These are phyloP conservation scores for Penicillium cosmopolitanum DNA, from an alignment of 495 filamentous ascomycete species.

Conservation along the genomic window DNA sequence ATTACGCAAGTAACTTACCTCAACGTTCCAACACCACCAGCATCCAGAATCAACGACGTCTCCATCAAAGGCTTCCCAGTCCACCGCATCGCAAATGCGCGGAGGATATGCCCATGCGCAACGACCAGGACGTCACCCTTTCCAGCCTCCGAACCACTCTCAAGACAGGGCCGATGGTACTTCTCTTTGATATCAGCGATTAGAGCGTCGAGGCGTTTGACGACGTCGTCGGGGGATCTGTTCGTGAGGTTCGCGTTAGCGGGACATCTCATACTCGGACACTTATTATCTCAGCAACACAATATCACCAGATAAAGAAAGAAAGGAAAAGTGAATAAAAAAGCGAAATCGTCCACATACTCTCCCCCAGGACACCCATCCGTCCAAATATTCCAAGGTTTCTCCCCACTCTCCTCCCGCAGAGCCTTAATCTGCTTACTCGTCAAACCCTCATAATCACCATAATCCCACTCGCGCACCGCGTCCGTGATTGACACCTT, in stretches of 20 bases:
- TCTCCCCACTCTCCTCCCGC: constrained; percentile 44
- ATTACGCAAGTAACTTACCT: constrained; percentile 49
- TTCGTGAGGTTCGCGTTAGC: not conserved
- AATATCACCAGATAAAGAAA: not conserved
- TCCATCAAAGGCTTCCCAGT: constrained; percentile 64
- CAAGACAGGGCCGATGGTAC: constrained; percentile 52
- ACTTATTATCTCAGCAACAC: not conserved
- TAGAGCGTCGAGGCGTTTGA: constrained; percentile 68
- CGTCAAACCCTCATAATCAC: constrained; percentile 90
- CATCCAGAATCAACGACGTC: constrained; percentile 62
- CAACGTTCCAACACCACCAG: constrained; percentile 83
- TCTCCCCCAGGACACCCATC: constrained; percentile 77
- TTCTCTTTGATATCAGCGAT: constrained; percentile 71
- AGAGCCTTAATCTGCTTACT: constrained; percentile 66
- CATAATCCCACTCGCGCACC: constrained; percentile 95
- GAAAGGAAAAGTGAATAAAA: too few relatives aligned
- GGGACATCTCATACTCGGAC: not conserved
- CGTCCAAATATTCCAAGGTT: constrained; percentile 79
- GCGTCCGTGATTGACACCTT: constrained; percentile 71
- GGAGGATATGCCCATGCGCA: constrained; percentile 84
- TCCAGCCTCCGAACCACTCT: constrained; percentile 40
- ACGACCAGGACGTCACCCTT: constrained; percentile 69
- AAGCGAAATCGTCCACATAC: constrained; percentile 39
- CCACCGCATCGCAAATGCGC: constrained; percentile 93
- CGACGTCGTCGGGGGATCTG: constrained; percentile 68